Conservation (phyloP, 257 asterid species). For the Hygrophila difformis region DNA sequence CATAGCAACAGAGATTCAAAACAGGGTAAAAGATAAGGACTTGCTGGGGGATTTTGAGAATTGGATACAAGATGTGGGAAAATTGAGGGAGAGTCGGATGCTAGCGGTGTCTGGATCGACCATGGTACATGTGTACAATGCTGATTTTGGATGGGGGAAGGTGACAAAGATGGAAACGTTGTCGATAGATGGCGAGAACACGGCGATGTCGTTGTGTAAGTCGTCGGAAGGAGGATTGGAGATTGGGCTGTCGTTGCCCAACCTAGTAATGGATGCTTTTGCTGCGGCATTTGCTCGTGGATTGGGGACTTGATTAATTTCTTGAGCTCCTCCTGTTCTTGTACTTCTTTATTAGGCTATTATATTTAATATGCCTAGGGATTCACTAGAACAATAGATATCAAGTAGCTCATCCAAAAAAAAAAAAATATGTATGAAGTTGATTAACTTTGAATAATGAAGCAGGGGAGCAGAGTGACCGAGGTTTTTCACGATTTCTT, state of each 20-base stretch:
- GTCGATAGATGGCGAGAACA: constrained; percentile 21
- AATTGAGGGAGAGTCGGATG: not conserved
- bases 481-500: no score
- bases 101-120: constrained; percentile 29
- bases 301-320: no score
- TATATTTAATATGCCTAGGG: no score
- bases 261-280: constrained; percentile 20
- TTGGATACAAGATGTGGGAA: not conserved
- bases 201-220: constrained; percentile 18
- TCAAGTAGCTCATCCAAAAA: no score
- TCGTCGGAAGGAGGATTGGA: constrained; percentile 30
- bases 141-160: constrained; percentile 40
- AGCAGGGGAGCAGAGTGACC: no score
- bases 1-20: constrained; percentile 17
- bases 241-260: constrained; percentile 24
- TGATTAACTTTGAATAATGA: no score
- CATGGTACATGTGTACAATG: constrained; percentile 19
- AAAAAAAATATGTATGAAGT: no score
- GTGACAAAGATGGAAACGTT: constrained; percentile 17
- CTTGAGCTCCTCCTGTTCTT: no score
- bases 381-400: no score
- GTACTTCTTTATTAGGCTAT: no score
- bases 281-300: constrained; percentile 13
- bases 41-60: constrained; percentile 14
- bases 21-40: constrained; percentile 13